These are phyloP conservation scores for Ceratocystis ficicola DNA, from an alignment of 2,329 filamentous ascomycete genomes.

Conservation along the genomic window DNA sequence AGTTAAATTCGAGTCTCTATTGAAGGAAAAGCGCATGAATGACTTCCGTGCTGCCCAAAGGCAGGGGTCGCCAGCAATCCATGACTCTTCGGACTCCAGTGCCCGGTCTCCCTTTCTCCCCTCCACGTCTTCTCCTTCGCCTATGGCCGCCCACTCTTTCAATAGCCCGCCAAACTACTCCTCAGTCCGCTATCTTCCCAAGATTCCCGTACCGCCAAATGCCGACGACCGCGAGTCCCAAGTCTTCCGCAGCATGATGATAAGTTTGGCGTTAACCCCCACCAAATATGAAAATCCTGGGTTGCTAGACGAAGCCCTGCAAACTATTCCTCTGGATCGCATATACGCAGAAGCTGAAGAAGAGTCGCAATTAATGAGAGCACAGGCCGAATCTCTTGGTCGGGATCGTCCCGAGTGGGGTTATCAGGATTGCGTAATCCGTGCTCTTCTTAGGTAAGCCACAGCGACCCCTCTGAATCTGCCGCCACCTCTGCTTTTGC, in stretches of 20 bases:
- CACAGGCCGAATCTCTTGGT: slow-evolving; percentile 77
- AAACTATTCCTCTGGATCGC: slow-evolving; percentile 73
- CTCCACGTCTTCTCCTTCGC: slow-evolving; percentile 35
- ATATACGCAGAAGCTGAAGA: slow-evolving; percentile 93
- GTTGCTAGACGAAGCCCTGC: slow-evolving; percentile 79
- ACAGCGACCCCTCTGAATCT: slow-evolving; percentile 26
- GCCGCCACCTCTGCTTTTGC: neutral
- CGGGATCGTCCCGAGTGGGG: slow-evolving; percentile 82
- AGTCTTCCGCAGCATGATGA: slow-evolving; percentile 69
- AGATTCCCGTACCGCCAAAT: slow-evolving; percentile 60
- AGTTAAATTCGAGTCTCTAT: slow-evolving; percentile 71
- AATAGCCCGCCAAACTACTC: slow-evolving; percentile 38
- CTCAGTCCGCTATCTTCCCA: slow-evolving; percentile 39
- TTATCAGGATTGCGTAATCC: slow-evolving; percentile 92
- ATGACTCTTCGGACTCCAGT: slow-evolving; percentile 25
- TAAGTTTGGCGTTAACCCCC: slow-evolving; percentile 76
- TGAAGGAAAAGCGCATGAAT: slow-evolving; percentile 78
- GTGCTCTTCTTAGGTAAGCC: slow-evolving; percentile 63
- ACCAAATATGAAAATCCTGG: slow-evolving; percentile 95
- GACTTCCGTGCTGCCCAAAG: slow-evolving; percentile 48
- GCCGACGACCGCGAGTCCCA: slow-evolving; percentile 51
- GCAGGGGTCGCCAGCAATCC: slow-evolving; percentile 43
- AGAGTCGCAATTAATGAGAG: slow-evolving; percentile 75
- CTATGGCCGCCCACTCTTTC: slow-evolving; percentile 31
- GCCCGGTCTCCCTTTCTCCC: slow-evolving; percentile 33